A percentile compares a stretch with the other conserved stretches of the same genome.
These are phyloP conservation scores for Mycena vitilis DNA, from an alignment of 768 basidiomycete genomes.

Conservation along the genomic window DNA sequence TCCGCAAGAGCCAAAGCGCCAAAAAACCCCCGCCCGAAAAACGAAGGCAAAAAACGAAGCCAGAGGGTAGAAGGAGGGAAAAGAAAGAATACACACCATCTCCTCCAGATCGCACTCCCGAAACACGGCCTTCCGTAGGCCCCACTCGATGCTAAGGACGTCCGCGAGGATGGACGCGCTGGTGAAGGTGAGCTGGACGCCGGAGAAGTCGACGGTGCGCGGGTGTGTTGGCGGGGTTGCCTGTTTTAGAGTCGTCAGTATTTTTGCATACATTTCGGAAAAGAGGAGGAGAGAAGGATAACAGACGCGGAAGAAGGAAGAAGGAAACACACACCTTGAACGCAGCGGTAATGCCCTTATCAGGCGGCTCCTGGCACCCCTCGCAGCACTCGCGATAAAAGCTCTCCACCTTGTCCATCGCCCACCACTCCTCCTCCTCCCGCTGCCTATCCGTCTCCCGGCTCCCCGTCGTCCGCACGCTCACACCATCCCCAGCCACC, in stretches of 20 bases:
- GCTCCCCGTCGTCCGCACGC: slow-evolving; percentile 10
- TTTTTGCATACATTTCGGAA: neutral
- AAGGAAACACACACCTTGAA: slow-evolving; percentile 67
- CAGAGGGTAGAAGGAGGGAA: no score
- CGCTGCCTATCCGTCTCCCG: slow-evolving; percentile 2
- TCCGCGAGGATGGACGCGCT: slow-evolving; percentile 88
- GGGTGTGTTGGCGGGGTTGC: slow-evolving; percentile 67
- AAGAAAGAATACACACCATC: slow-evolving; percentile 69
- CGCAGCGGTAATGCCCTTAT: slow-evolving; percentile 72
- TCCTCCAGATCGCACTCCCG: slow-evolving; percentile 92
- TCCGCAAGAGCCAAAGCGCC: no score
- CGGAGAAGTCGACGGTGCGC: slow-evolving; percentile 82
- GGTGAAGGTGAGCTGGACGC: slow-evolving; percentile 76
- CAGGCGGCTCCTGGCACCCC: slow-evolving; percentile 78
- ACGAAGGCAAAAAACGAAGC: neutral
- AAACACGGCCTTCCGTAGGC: slow-evolving; percentile 84
- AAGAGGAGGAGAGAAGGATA: neutral
- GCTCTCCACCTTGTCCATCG: slow-evolving; percentile 81
- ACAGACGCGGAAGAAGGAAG: neutral
- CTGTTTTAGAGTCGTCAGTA: slow-evolving; percentile 43
- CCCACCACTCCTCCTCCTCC: slow-evolving; percentile 82
- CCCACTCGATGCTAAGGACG: slow-evolving; percentile 94
- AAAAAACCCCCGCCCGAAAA: neutral
- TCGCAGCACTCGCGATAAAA: slow-evolving; percentile 90
- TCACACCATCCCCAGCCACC: slow-evolving; percentile 2